phyloP scores from a whole-genome alignment of 805 yeast genomes.

The Monosporozyma aquatica region DNA sequence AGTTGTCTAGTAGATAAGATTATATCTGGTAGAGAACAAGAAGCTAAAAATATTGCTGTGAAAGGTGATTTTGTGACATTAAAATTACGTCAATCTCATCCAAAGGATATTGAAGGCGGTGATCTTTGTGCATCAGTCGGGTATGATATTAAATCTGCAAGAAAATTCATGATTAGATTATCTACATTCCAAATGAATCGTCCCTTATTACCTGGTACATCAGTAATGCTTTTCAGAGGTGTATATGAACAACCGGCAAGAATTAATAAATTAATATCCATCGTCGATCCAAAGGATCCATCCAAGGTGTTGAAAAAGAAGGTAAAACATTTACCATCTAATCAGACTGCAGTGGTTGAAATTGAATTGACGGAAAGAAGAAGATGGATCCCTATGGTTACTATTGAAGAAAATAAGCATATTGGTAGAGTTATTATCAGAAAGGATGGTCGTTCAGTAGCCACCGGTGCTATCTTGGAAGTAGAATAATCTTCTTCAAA shows the following conservation, averaged over 20 bases:
- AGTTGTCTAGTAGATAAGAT: slow-evolving; percentile 33
- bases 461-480: slow-evolving; percentile 90
- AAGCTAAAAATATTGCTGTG: slow-evolving; percentile 31
- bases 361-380: slow-evolving; percentile 93
- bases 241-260: slow-evolving; percentile 64
- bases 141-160: slow-evolving; percentile 38
- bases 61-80: slow-evolving; percentile 50
- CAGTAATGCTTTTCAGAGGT: slow-evolving; percentile 69
- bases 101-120: slow-evolving; percentile 47
- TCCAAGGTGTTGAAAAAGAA: slow-evolving; percentile 88
- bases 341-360: slow-evolving; percentile 93
- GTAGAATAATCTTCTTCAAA: slow-evolving; percentile 10
- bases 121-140: slow-evolving; percentile 53
- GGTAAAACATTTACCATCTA: slow-evolving; percentile 86
- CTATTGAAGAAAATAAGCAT: slow-evolving; percentile 79
- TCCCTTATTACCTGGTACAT: slow-evolving; percentile 74
- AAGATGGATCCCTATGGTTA: slow-evolving; percentile 84
- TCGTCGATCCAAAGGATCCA: slow-evolving; percentile 69
- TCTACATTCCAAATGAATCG: slow-evolving; percentile 55
- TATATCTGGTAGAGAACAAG: slow-evolving; percentile 17
- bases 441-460: slow-evolving; percentile 96
- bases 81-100: slow-evolving; percentile 29
- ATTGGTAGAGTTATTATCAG: slow-evolving; percentile 93
- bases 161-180: slow-evolving; percentile 46
- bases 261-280: slow-evolving; percentile 38